Conservation (phyloP, 129 eudicot genomes). For the Calendula officinalis region DNA sequence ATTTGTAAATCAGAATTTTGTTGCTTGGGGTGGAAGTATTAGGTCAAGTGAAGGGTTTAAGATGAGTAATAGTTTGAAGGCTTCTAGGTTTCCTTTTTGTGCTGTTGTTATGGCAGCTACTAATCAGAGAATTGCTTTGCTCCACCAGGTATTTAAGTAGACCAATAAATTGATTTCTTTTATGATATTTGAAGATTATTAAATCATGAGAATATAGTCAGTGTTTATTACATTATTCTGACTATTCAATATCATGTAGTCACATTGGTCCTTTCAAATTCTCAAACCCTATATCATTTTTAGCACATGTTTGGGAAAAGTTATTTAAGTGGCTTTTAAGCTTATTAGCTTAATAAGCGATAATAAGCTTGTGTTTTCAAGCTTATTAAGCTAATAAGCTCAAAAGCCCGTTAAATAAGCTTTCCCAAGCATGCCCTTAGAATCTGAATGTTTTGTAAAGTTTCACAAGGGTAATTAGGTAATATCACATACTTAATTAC, state of each 20-base stretch:
- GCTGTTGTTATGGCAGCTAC: constrained; percentile 98
- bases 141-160: constrained; percentile 69
- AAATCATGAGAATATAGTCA: constrained; percentile 1
- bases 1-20: constrained; percentile 85
- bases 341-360: too few species aligned
- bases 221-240: background rate
- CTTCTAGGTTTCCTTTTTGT: constrained; percentile 88
- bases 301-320: too few species aligned
- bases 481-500: background rate
- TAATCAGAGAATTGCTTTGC: constrained; percentile 85
- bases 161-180: background rate
- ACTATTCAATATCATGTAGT: too few species aligned
- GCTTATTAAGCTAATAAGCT: too few species aligned
- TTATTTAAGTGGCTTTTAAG: too few species aligned
- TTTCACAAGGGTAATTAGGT: background rate
- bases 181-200: constrained; percentile 4
- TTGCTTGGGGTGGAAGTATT: constrained; percentile 92
- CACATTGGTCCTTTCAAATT: too few species aligned
- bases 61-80: constrained; percentile 97
- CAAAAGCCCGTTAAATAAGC: too few species aligned
- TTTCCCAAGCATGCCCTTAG: too few species aligned
- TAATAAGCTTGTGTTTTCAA: too few species aligned
- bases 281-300: too few species aligned
- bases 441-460: too few species aligned
- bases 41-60: constrained; percentile 89